A percentile compares a stretch with the other conserved stretches of the same genome.
These are phyloP conservation scores for Xylaria sp. DNA, from an alignment of 2,329 filamentous ascomycete species.

Conservation along the genomic window DNA sequence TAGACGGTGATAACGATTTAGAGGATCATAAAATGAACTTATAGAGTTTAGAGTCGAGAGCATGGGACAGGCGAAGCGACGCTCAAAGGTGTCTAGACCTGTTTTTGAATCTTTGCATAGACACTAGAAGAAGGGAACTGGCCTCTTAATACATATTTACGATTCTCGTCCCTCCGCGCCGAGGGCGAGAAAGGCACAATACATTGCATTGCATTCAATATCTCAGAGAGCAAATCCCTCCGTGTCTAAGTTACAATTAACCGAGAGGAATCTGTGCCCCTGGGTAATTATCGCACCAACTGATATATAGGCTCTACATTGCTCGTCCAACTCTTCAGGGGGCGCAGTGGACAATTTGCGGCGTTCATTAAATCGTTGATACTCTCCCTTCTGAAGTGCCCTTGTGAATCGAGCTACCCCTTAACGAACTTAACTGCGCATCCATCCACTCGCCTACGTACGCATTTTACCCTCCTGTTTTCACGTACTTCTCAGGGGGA, in stretches of 20 bases:
- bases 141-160: constrained; percentile 25
- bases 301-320: constrained; percentile 32
- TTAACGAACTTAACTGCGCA: background rate
- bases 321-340: background rate
- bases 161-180: background rate
- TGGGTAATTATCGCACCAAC: too few species aligned
- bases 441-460: background rate
- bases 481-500: background rate
- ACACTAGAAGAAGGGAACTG: background rate
- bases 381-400: background rate
- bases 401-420: background rate
- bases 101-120: constrained; percentile 4
- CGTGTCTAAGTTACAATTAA: constrained; percentile 7
- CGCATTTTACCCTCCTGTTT: background rate
- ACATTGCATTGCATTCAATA: background rate
- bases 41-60: constrained; percentile 10
- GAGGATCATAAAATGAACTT: constrained; percentile 6
- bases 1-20: constrained; percentile 14
- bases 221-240: constrained; percentile 4
- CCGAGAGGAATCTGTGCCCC: constrained; percentile 2
- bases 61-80: background rate
- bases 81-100: background rate
- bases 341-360: constrained; percentile 26
- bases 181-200: background rate
- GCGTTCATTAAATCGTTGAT: constrained; percentile 6